Conservation (phyloP, 768 basidiomycete species). For the Tulasnella sp. region DNA sequence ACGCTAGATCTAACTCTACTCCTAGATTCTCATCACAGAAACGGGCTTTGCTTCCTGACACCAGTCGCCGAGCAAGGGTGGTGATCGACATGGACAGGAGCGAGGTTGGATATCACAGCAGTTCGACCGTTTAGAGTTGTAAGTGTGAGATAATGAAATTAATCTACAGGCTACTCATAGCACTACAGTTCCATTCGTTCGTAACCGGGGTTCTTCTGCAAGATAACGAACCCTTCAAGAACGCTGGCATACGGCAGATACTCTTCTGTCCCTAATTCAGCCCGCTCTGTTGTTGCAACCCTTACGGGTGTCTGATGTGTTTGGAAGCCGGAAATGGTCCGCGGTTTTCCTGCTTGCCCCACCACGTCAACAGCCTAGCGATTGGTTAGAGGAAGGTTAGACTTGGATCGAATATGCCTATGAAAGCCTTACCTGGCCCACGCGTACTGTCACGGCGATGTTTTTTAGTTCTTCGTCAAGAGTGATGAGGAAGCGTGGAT, state of each 20-base stretch:
- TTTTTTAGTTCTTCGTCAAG: slow-evolving; percentile 84
- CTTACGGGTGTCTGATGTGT: slow-evolving; percentile 96
- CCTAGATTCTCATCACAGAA: slow-evolving; percentile 56
- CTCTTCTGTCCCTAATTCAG: slow-evolving; percentile 94
- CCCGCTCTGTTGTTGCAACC: slow-evolving; percentile 85
- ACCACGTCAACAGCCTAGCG: slow-evolving; percentile 87
- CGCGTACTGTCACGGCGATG: slow-evolving; percentile 83
- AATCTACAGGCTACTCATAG: not conserved
- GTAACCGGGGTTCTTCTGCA: slow-evolving; percentile 78
- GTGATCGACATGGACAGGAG: slow-evolving; percentile 33
- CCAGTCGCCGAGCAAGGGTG: slow-evolving; percentile 57
- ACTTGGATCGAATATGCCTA: not conserved
- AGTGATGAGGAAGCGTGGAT: slow-evolving; percentile 95
- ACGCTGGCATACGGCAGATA: slow-evolving; percentile 83
- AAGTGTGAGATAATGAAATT: not conserved
- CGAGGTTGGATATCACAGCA: not conserved
- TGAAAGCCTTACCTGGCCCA: slow-evolving; percentile 57
- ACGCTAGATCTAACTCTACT: slow-evolving; percentile 45
- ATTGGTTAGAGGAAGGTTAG: not conserved
- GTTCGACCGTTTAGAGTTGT: not conserved
- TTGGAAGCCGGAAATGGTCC: slow-evolving; percentile 96
- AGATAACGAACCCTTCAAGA: slow-evolving; percentile 83
- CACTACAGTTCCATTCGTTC: slow-evolving; percentile 18
- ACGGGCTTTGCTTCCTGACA: slow-evolving; percentile 73
- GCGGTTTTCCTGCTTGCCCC: slow-evolving; percentile 93